Conservation (phyloP, 257 asterid species). For the Solanum piurae region DNA sequence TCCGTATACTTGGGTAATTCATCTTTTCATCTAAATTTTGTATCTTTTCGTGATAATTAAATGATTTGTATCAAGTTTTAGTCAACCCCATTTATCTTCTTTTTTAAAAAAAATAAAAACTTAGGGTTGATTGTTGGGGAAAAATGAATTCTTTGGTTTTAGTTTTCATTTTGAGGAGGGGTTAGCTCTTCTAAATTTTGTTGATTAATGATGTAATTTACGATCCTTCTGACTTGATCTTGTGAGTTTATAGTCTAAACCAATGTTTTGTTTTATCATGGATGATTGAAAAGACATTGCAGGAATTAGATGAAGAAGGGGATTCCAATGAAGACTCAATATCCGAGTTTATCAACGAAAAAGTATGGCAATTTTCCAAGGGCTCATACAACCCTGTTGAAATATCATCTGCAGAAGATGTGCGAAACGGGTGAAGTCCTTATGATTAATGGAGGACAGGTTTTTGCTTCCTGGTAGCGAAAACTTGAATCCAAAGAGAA, state of each 20-base stretch:
- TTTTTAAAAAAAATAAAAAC: too few relatives aligned
- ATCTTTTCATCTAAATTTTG: neutral
- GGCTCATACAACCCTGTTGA: conserved; percentile 32
- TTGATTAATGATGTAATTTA: neutral
- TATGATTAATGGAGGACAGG: neutral
- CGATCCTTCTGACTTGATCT: neutral
- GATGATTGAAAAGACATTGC: neutral
- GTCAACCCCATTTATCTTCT: neutral
- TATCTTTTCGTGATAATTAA: too few relatives aligned
- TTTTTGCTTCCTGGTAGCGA: neutral
- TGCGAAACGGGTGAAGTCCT: neutral
- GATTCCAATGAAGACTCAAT: too few relatives aligned
- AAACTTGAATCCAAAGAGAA: neutral
- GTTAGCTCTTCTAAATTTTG: neutral
- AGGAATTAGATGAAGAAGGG: neutral
- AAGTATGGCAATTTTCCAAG: conserved; percentile 22
- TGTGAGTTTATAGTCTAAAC: neutral
- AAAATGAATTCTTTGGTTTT: neutral
- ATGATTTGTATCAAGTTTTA: too few relatives aligned
- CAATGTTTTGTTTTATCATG: neutral
- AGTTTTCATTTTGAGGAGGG: neutral
- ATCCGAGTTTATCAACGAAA: neutral
- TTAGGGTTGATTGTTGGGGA: neutral
- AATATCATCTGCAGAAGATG: neutral
- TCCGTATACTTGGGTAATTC: neutral